These are phyloP conservation scores for Penicillium expansum DNA, from an alignment of 2,329 filamentous ascomycete genomes.

Conservation along the genomic window DNA sequence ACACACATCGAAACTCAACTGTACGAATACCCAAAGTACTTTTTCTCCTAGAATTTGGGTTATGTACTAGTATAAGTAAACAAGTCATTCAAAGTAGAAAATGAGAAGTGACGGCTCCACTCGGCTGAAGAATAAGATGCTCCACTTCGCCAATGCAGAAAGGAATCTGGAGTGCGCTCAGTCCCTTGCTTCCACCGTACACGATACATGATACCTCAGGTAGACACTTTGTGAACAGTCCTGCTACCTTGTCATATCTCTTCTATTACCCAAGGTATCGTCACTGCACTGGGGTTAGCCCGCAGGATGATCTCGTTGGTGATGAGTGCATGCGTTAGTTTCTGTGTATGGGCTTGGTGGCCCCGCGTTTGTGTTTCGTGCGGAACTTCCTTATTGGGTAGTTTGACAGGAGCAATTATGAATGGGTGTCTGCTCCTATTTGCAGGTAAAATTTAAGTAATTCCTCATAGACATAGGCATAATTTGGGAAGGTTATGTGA, in stretches of 20 bases:
- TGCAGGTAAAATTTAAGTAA: not conserved
- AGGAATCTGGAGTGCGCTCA: not conserved
- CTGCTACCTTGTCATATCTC: slow-evolving; percentile 17
- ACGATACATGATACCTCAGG: not conserved
- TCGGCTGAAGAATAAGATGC: slow-evolving; percentile 7
- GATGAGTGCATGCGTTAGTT: slow-evolving; percentile 6
- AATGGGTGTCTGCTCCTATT: not conserved
- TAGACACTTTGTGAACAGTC: not conserved
- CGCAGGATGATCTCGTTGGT: slow-evolving; percentile 16
- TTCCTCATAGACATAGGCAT: too few species aligned
- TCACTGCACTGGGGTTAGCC: slow-evolving; percentile 9
- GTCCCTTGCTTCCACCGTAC: not conserved
- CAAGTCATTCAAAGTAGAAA: not conserved
- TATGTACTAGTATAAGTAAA: not conserved
- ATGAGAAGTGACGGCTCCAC: slow-evolving; percentile 1
- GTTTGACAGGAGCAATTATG: not conserved
- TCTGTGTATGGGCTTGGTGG: slow-evolving; percentile 14
- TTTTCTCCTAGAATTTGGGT: too few species aligned
- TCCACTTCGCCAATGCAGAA: slow-evolving; percentile 1
- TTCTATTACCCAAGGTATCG: slow-evolving; percentile 11
- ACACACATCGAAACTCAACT: too few species aligned
- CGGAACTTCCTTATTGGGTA: not conserved
- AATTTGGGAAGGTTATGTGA: too few species aligned
- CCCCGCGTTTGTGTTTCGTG: slow-evolving; percentile 16
- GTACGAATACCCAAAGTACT: not conserved